A percentile compares a stretch with the other conserved stretches of the same genome.
phyloP scores from a whole-genome alignment of 2,329 filamentous ascomycete species.

The Penicillium thymicola region DNA sequence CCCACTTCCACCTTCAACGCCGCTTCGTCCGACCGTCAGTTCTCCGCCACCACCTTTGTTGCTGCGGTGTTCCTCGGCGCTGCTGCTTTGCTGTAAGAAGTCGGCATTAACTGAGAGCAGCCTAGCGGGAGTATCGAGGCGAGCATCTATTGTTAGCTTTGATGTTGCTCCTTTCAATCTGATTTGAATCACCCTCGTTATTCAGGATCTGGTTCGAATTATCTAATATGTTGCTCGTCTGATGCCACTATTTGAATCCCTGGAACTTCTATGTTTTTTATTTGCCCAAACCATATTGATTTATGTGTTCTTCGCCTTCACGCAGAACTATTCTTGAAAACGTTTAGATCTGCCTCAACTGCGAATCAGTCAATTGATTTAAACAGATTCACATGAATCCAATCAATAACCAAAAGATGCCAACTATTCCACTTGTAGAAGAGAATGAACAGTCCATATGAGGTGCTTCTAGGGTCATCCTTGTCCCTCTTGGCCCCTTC shows the following conservation, averaged over 20 bases:
- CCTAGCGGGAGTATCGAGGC: conserved; percentile 1
- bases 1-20: conserved; percentile 23
- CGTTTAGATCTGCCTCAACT: background rate
- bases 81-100: conserved; percentile 36
- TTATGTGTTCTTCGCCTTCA: background rate
- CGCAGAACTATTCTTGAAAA: background rate
- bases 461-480: background rate
- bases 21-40: conserved; percentile 30
- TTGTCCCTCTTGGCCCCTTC: background rate
- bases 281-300: conserved; percentile 3
- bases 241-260: background rate
- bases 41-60: conserved; percentile 37
- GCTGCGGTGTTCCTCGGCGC: conserved; percentile 43
- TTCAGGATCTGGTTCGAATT: conserved; percentile 1
- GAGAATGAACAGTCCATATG: background rate
- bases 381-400: background rate
- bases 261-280: background rate
- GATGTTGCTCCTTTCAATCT: conserved; percentile 13
- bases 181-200: background rate
- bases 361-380: background rate
- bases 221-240: conserved; percentile 3
- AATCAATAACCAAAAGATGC: background rate
- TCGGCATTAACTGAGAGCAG: background rate
- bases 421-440: background rate
- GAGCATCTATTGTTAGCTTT: conserved; percentile 14